Evolutionary conservation across 257 asterid genomes (phyloP).

Genomic region (Solanum medicagineum): DNA sequence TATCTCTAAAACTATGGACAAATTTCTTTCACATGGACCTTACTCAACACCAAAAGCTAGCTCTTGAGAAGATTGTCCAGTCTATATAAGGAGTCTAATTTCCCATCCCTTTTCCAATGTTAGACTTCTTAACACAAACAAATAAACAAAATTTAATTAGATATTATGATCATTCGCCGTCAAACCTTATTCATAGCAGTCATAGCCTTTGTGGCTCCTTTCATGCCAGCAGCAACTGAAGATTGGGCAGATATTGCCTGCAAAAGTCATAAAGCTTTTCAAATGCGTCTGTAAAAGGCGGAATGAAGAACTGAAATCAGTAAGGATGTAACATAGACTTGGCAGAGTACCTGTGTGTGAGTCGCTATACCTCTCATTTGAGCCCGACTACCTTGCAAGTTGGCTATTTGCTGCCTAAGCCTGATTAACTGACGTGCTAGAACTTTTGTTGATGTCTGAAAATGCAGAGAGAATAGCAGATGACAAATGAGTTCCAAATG

Average conservation of each 20-base stretch:
- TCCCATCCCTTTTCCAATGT: too few relatives aligned
- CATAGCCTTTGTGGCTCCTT: slow-evolving; percentile 96
- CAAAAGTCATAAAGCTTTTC: neutral
- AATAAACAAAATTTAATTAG: neutral
- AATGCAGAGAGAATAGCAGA: neutral
- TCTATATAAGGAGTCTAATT: too few relatives aligned
- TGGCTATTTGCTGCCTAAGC: slow-evolving; percentile 88
- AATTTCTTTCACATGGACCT: too few relatives aligned
- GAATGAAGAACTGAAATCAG: neutral
- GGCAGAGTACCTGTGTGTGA: slow-evolving; percentile 67
- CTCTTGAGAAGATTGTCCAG: too few relatives aligned
- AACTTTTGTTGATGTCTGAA: slow-evolving; percentile 75
- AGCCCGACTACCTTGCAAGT: slow-evolving; percentile 88
- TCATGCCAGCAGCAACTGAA: slow-evolving; percentile 86
- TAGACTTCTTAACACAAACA: neutral
- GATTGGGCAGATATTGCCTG: slow-evolving; percentile 94
- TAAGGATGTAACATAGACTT: neutral
- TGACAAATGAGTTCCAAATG: neutral
- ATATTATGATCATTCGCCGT: neutral
- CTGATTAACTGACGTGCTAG: slow-evolving; percentile 84
- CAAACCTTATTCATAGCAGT: slow-evolving; percentile 82
- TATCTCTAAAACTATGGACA: too few relatives aligned
- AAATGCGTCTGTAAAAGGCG: neutral
- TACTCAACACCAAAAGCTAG: too few relatives aligned
- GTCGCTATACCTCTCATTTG: slow-evolving; percentile 93